phyloP scores from a whole-genome alignment of 129 eudicot species.

The Pittosporum tobira region DNA sequence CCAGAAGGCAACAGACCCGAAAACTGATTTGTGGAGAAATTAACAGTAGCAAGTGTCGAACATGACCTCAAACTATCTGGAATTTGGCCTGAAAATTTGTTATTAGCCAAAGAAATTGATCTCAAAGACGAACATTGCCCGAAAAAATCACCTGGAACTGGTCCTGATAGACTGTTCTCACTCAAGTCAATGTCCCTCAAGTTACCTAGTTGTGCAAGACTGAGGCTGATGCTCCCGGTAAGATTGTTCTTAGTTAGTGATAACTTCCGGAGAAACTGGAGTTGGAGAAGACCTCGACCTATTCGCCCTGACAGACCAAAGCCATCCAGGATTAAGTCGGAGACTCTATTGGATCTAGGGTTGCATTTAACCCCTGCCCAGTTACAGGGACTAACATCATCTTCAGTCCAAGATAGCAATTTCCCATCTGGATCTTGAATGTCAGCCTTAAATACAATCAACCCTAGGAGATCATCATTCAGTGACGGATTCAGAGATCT shows the following conservation, averaged over 20 bases:
- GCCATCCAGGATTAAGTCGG: constrained; percentile 4
- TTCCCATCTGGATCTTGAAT: constrained; percentile 10
- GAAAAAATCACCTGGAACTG: constrained; percentile 1
- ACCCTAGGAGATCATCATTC: constrained; percentile 7
- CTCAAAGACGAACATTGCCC: not conserved
- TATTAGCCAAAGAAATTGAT: constrained; percentile 12
- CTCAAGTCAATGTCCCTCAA: constrained; percentile 7
- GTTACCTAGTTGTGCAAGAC: constrained; percentile 7
- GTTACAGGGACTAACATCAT: constrained; percentile 3
- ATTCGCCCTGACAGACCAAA: constrained; percentile 3
- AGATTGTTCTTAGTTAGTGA: constrained; percentile 8
- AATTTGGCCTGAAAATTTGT: constrained; percentile 1
- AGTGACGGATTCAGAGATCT: constrained; percentile 5
- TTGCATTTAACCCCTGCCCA: constrained; percentile 7
- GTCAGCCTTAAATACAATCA: constrained; percentile 13
- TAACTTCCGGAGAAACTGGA: constrained; percentile 11
- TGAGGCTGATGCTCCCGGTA: constrained; percentile 1
- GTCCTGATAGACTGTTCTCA: constrained; percentile 3
- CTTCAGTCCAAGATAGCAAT: constrained; percentile 8
- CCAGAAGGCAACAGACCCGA: constrained; percentile 9
- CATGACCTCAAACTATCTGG: constrained; percentile 5
- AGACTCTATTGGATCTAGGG: constrained; percentile 14
- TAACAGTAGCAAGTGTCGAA: not conserved
- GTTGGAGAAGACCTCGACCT: constrained; percentile 6
- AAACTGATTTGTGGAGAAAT: constrained; percentile 7